Evolutionary conservation across 768 basidiomycete species (phyloP).

Genomic region (Russula lepida): DNA sequence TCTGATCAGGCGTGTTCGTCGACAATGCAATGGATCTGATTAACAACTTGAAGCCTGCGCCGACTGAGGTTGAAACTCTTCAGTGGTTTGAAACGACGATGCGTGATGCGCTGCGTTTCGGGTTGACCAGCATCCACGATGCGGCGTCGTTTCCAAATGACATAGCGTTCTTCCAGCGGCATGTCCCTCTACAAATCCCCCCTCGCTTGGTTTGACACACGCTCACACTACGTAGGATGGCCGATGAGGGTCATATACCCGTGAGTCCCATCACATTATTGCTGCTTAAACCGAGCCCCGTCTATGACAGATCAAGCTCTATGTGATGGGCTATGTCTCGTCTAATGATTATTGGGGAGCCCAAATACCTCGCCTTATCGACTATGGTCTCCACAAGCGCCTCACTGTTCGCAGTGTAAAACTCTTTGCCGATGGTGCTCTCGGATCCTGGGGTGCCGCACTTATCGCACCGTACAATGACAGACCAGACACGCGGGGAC

Average conservation of each 20-base stretch:
- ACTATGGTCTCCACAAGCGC: conserved; percentile 30
- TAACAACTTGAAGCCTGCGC: conserved; percentile 52
- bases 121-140: conserved; percentile 85
- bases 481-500: conserved; percentile 59
- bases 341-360: conserved; percentile 30
- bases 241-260: conserved; percentile 58
- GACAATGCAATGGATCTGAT: conserved; percentile 85
- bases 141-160: conserved; percentile 45
- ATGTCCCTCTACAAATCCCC: conserved; percentile 21
- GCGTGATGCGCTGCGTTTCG: conserved; percentile 62
- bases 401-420: conserved; percentile 53
- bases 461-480: conserved; percentile 80
- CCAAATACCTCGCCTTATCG: conserved; percentile 26
- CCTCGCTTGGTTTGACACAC: conserved; percentile 5
- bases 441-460: conserved; percentile 91
- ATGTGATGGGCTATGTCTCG: conserved; percentile 46
- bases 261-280: conserved; percentile 32
- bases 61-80: conserved; percentile 46
- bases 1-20: conserved; percentile 53
- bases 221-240: conserved; percentile 41
- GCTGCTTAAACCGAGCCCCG: background rate
- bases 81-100: conserved; percentile 60
- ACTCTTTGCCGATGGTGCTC: conserved; percentile 75
- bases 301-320: conserved; percentile 44
- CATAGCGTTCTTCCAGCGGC: conserved; percentile 63